Evolutionary conservation across 306 rosid species (phyloP).

Genomic region (Calophaca sinica): DNA sequence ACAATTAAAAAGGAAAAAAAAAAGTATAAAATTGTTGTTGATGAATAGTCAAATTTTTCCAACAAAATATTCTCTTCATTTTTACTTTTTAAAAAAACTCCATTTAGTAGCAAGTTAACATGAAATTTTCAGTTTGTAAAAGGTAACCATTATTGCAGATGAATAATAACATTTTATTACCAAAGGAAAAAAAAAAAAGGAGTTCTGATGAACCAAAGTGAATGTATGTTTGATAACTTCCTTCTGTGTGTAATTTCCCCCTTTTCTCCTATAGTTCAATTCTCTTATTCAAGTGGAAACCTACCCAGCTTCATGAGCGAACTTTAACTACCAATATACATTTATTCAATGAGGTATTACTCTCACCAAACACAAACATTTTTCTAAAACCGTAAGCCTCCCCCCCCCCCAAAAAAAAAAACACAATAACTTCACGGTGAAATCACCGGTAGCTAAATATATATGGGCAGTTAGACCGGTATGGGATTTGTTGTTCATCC

Average conservation of each 20-base stretch:
- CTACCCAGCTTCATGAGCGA: neutral
- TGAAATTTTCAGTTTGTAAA: neutral
- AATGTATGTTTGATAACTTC: neutral
- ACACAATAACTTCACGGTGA: neutral
- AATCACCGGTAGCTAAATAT: constrained; percentile 16
- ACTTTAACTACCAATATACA: neutral
- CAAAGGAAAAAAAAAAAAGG: neutral
- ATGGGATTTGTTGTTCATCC: neutral
- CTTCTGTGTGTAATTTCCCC: neutral
- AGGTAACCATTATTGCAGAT: constrained; percentile 4
- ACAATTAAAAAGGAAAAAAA: neutral
- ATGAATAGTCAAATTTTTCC: neutral
- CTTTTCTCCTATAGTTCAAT: constrained; percentile 7
- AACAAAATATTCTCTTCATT: constrained; percentile 1
- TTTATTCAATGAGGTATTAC: constrained; percentile 21
- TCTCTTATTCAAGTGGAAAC: constrained; percentile 14
- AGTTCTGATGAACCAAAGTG: neutral
- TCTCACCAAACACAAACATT: constrained; percentile 15
- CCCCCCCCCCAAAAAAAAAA: neutral
- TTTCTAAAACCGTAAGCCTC: neutral
- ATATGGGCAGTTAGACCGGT: too few relatives aligned
- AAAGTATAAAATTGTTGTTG: neutral
- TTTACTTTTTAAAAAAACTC: neutral
- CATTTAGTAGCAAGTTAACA: neutral
- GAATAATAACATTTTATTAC: neutral